Evolutionary conservation across 768 basidiomycete species (phyloP).

Genomic region (Russula earlei): DNA sequence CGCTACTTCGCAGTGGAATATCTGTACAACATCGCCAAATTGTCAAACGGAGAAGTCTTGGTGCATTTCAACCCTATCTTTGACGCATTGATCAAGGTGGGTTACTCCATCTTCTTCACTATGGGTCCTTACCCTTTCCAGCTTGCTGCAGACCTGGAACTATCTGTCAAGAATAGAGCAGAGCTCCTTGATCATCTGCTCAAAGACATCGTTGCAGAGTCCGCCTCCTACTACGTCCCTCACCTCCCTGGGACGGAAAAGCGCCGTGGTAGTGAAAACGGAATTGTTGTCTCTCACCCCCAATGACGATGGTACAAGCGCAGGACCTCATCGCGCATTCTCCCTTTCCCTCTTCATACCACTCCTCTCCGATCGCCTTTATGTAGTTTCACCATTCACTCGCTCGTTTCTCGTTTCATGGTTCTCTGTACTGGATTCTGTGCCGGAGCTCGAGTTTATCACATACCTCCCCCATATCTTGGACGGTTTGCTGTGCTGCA

Average conservation of each 20-base stretch:
- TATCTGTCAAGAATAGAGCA: constrained; percentile 96
- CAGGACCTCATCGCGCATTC: constrained; percentile 61
- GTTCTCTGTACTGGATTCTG: constrained; percentile 92
- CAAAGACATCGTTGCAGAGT: constrained; percentile 96
- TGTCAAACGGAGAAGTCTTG: constrained; percentile 92
- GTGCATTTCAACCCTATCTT: constrained; percentile 99
- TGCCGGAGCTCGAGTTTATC: constrained; percentile 92
- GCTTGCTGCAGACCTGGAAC: constrained; percentile 92
- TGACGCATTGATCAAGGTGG: constrained; percentile 91
- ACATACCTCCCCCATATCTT: constrained; percentile 92
- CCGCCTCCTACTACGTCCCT: constrained; percentile 89
- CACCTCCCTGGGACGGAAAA: constrained; percentile 75
- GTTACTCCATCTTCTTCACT: constrained; percentile 15
- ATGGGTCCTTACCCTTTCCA: constrained; percentile 26
- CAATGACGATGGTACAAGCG: constrained; percentile 37
- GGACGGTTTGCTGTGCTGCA: constrained; percentile 77
- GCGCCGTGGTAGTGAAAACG: constrained; percentile 41
- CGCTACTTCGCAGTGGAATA: constrained; percentile 98
- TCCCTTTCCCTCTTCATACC: constrained; percentile 93
- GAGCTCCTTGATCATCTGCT: constrained; percentile 94
- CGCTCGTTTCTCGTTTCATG: constrained; percentile 94
- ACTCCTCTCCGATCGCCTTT: constrained; percentile 83
- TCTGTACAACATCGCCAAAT: constrained; percentile 95
- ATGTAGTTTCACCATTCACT: constrained; percentile 92
- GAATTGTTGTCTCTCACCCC: constrained; percentile 59